Evolutionary conservation across 352 stramenopile species (phyloP).

Genomic region (Globisporangium spiculum): DNA sequence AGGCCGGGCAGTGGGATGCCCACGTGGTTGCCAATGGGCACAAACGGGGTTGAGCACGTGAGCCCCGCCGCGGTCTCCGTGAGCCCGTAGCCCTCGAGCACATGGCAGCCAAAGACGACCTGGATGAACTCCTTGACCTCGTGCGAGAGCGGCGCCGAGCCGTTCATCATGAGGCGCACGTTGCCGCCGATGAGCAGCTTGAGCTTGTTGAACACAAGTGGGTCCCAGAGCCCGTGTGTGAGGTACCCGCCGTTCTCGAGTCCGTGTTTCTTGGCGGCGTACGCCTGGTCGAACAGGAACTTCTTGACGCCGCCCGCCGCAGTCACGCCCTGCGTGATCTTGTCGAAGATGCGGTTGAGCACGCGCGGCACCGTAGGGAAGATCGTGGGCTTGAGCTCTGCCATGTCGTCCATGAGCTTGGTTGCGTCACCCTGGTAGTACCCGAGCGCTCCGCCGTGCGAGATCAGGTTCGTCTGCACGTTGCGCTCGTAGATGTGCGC

Average conservation of each 20-base stretch:
- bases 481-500: constrained; percentile 92
- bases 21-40: constrained; percentile 6
- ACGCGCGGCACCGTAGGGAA: constrained; percentile 10
- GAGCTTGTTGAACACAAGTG: constrained; percentile 93
- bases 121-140: constrained; percentile 94
- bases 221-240: constrained; percentile 86
- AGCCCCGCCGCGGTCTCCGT: constrained; percentile 89
- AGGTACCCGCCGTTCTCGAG: constrained; percentile 38
- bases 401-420: constrained; percentile 10
- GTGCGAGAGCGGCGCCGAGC: constrained; percentile 87
- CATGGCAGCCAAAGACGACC: constrained; percentile 82
- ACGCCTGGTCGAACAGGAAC: constrained; percentile 85
- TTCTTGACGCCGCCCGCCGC: constrained; percentile 86
- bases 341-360: constrained; percentile 64
- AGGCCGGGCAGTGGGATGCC: constrained; percentile 2
- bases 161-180: constrained; percentile 89
- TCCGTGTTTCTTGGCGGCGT: constrained; percentile 74
- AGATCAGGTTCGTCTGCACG: constrained; percentile 54
- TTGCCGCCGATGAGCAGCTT: constrained; percentile 87
- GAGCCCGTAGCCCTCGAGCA: constrained; percentile 94
- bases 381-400: constrained; percentile 9
- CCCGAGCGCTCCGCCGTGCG: constrained; percentile 77
- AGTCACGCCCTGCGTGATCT: constrained; percentile 68
- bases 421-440: constrained; percentile 87
- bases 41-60: constrained; percentile 25